phyloP scores from a whole-genome alignment of 495 filamentous ascomycete species.

The Lindgomyces ingoldianus region DNA sequence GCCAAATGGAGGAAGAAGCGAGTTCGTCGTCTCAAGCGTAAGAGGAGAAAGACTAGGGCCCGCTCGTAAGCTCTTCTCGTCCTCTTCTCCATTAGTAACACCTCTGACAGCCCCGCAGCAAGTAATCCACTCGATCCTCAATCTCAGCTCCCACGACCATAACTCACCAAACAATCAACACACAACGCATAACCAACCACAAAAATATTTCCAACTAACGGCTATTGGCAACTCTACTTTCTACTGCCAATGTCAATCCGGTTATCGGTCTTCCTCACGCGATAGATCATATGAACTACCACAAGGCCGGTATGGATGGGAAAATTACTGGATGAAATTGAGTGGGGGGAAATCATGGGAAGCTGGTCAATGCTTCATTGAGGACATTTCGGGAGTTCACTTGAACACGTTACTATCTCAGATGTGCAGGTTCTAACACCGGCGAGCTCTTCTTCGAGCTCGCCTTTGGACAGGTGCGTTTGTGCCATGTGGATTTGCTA shows the following conservation, averaged over 20 bases:
- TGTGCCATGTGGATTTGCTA: constrained; percentile 30
- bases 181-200: constrained; percentile 6
- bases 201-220: constrained; percentile 9
- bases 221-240: constrained; percentile 13
- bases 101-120: constrained; percentile 40
- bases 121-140: constrained; percentile 46
- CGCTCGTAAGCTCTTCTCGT: constrained; percentile 68
- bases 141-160: constrained; percentile 35
- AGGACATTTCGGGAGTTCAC: constrained; percentile 29
- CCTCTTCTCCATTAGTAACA: not conserved
- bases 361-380: constrained; percentile 37
- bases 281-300: constrained; percentile 4
- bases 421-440: constrained; percentile 42
- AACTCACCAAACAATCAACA: constrained; percentile 3
- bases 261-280: constrained; percentile 7
- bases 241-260: constrained; percentile 14
- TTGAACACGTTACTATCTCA: constrained; percentile 18
- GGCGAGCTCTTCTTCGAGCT: constrained; percentile 30
- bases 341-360: constrained; percentile 20
- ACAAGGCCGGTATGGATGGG: constrained; percentile 9
- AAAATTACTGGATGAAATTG: constrained; percentile 14
- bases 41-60: constrained; percentile 98
- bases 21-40: constrained; percentile 94
- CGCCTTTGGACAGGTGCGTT: constrained; percentile 32
- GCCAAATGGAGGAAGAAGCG: constrained; percentile 99